Evolutionary conservation across 768 basidiomycete genomes (phyloP).

Genomic region (Lentinula lateritia): DNA sequence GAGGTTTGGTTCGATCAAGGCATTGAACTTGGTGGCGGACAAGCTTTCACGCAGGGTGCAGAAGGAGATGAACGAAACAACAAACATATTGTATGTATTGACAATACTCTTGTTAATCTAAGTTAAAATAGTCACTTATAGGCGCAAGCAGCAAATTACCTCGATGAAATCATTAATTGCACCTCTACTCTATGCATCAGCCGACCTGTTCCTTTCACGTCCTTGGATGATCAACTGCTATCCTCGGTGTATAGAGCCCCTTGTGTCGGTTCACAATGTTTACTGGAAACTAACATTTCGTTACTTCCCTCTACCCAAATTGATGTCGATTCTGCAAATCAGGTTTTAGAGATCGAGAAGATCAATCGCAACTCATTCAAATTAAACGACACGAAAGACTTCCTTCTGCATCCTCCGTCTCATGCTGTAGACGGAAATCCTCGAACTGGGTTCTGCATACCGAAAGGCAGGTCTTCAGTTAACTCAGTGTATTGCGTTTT

Average conservation of each 20-base stretch:
- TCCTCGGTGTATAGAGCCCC: slow-evolving; percentile 24
- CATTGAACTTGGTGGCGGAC: slow-evolving; percentile 53
- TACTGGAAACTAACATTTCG: slow-evolving; percentile 48
- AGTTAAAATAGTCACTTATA: slow-evolving; percentile 13
- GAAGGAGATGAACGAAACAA: slow-evolving; percentile 56
- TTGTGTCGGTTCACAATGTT: slow-evolving; percentile 39
- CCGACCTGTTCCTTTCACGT: slow-evolving; percentile 18
- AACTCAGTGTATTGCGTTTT: slow-evolving; percentile 5
- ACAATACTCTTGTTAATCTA: neutral
- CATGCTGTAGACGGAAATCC: slow-evolving; percentile 51
- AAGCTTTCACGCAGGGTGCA: slow-evolving; percentile 55
- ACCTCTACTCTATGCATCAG: neutral
- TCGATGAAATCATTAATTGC: slow-evolving; percentile 26
- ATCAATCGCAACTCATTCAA: slow-evolving; percentile 28
- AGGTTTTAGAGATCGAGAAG: slow-evolving; percentile 39
- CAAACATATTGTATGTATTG: slow-evolving; percentile 47
- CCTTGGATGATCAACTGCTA: slow-evolving; percentile 12
- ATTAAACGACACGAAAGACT: slow-evolving; percentile 25
- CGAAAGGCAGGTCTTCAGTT: slow-evolving; percentile 31
- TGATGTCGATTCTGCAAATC: slow-evolving; percentile 17
- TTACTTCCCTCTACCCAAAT: slow-evolving; percentile 28
- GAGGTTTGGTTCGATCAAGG: slow-evolving; percentile 64
- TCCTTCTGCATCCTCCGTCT: slow-evolving; percentile 41
- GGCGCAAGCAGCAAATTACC: slow-evolving; percentile 40
- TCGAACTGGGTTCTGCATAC: slow-evolving; percentile 46